Evolutionary conservation across 164 flowering plant species (phyloP), one percentile per base, ranked within the genome.

Genomic region (Liquidambar formosana): DNA sequence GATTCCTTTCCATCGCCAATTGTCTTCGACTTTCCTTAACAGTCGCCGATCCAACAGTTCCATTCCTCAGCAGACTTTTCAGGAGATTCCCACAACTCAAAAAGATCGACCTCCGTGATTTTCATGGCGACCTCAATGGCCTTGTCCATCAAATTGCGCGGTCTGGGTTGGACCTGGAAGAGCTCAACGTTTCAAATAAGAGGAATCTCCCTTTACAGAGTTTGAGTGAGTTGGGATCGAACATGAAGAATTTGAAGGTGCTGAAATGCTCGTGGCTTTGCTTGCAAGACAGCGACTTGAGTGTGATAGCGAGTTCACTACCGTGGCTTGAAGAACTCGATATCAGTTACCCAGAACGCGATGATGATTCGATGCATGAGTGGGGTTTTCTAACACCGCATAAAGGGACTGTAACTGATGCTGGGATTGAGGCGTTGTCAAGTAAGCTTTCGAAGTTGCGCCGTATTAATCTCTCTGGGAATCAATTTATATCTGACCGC

Each of bases 291-390:
- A 8, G 21, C 4, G 84, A 83, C 75, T 61, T 86, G 78, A 38
- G 63, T 6, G 72, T 23, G 61, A 80, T 86, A 1, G 78, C 82
- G 9, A 41, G 66, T 19, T 75, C 73, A 2, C 74, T 86, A 16
- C 84, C 86, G 6, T 44, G 16, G 63, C 77, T 89, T 64, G 86
- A 83, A 67, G 86, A 78, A 25, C 74, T 89, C 14, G 88, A 89
- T 61, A 77, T 89, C n/a, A 80, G 88, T 64, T 79, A 71, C 61
- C 88, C 85, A 1, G 73, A 61, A 16, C 21, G 70, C 0, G 74
- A 52, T 41, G 12, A 44, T 5, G 63, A 27, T 2, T 61, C 10
- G 10, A 15, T 16, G 14, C 8, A 41, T 18, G 56, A 15, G 9
- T 6, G 22, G 49, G 48, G 61, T 57, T 23, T 22, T 10, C 11